A percentile compares a stretch with the other conserved stretches of the same genome.
Evolutionary conservation across 805 yeast species (phyloP).

Genomic region (Saturnispora saitoi): DNA sequence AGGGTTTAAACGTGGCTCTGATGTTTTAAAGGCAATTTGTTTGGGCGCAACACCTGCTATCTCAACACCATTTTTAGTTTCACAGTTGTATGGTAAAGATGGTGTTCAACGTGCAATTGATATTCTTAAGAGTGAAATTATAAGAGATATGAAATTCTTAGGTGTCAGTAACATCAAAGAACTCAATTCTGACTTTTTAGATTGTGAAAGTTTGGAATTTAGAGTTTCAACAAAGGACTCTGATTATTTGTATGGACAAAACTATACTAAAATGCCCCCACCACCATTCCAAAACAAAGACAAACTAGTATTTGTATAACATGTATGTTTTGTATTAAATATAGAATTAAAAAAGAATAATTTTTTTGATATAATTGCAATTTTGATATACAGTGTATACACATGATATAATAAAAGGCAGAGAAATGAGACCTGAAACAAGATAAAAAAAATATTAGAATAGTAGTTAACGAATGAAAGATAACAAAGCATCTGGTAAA

Average conservation of each 20-base stretch:
- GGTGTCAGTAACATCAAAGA: slow-evolving; percentile 47
- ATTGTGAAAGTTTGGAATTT: slow-evolving; percentile 48
- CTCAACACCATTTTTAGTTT: slow-evolving; percentile 69
- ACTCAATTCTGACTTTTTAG: slow-evolving; percentile 32
- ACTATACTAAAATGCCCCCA: slow-evolving; percentile 28
- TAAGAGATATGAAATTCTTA: slow-evolving; percentile 50
- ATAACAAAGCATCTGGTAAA: slow-evolving; percentile 4
- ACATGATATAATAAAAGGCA: no score
- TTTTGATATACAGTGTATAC: no score
- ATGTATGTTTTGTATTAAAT: neutral
- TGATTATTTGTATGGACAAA: slow-evolving; percentile 48
- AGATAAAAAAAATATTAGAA: neutral
- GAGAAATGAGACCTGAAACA: neutral
- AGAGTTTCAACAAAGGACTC: slow-evolving; percentile 42
- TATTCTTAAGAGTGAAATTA: slow-evolving; percentile 47
- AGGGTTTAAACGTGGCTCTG: slow-evolving; percentile 37
- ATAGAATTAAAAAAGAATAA: neutral
- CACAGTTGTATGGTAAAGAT: slow-evolving; percentile 68
- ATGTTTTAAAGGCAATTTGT: slow-evolving; percentile 35
- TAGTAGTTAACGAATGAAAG: neutral
- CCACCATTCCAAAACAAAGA: slow-evolving; percentile 15
- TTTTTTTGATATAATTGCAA: no score
- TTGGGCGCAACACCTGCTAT: slow-evolving; percentile 50
- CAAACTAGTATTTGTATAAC: slow-evolving; percentile 4
- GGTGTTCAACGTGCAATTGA: slow-evolving; percentile 45